Percentiles rank a stretch among this genome's conserved stretches.
Conservation (phyloP, 805 yeast species). For the Wickerhamomyces subpelliculosus region DNA sequence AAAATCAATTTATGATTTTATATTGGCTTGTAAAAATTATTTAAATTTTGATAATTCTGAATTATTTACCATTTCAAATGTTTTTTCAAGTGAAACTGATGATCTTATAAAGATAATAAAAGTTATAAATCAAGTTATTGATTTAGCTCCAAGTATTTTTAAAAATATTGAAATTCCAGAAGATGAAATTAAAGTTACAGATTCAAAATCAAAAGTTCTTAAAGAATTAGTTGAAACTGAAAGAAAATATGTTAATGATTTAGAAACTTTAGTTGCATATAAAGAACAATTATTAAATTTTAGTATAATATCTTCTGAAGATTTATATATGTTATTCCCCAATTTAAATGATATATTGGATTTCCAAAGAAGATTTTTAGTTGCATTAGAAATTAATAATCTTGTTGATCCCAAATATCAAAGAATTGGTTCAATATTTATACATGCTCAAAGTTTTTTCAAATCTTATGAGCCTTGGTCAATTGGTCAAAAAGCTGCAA, state of each 20-base stretch:
- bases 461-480: constrained; percentile 93
- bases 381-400: constrained; percentile 86
- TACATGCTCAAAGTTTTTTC: constrained; percentile 81
- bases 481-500: constrained; percentile 79
- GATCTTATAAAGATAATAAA: constrained; percentile 69
- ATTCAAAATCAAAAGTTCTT: constrained; percentile 69
- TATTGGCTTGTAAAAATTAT: constrained; percentile 76
- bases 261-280: constrained; percentile 67
- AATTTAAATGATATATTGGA: constrained; percentile 78
- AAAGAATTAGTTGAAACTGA: constrained; percentile 85
- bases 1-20: constrained; percentile 82
- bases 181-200: constrained; percentile 29
- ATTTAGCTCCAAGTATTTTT: constrained; percentile 40
- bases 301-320: constrained; percentile 70
- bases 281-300: constrained; percentile 58
- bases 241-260: constrained; percentile 85
- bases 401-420: constrained; percentile 67
- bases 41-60: constrained; percentile 72
- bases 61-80: constrained; percentile 84
- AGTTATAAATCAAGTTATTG: constrained; percentile 62
- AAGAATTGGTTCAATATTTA: constrained; percentile 82
- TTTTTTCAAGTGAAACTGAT: constrained; percentile 74
- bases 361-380: constrained; percentile 82
- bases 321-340: constrained; percentile 77
- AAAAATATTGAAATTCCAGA: constrained; percentile 24